Base-by-base conservation (phyloP, 2,329 filamentous ascomycete genomes). In the Fusarium armeniacum region DNA sequence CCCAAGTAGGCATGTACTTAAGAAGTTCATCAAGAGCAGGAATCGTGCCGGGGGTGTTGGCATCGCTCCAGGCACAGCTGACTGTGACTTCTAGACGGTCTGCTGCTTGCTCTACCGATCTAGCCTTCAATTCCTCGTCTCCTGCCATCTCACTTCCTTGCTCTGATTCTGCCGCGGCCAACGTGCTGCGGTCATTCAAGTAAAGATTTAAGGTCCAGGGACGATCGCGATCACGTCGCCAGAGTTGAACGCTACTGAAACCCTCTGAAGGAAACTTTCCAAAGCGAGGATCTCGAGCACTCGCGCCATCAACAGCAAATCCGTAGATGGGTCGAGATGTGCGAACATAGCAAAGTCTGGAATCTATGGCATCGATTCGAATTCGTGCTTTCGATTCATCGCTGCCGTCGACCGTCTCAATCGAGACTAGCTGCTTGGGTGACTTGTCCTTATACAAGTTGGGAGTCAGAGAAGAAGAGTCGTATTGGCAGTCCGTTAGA, bases 41-140 rank as follows among this genome's bases (percentile, higher is more conserved):
- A 49, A 98, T 94, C 2, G 85, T 84, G 5, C 88, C 90, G 4
- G 81, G 79, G 36, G 83, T 81, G 75, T 98, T 98, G 45, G 88
- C 90, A 81, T 99, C 96, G 74, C 91, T 93, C 94, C 94, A 98
- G 33, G 92, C 83, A 79, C 96, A 98, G 18, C 90, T 85, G 2
- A 94, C 89, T 35, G 82, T 85, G 2, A 94, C 92, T 68, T 84
- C 85, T 35, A 93, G 76, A 7, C 64, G 49, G 16, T 73, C 69
- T 6, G 61, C 61, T 41, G 54, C n/a, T 44, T 47, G 41, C 1
- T 47, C 50, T n/a, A 28, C 40, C 26, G 57, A 59, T 43, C 67
- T 55, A 18, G 57, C 51, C 38, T 65, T 73, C 6, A 71, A 53
- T 24, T 75, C 69, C 0, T 58, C 68, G 15, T 70, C 60, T 1